These are phyloP conservation scores for Malassezia pachydermatis DNA, from an alignment of 1,284 basidiomycete genomes.

Conservation along the genomic window DNA sequence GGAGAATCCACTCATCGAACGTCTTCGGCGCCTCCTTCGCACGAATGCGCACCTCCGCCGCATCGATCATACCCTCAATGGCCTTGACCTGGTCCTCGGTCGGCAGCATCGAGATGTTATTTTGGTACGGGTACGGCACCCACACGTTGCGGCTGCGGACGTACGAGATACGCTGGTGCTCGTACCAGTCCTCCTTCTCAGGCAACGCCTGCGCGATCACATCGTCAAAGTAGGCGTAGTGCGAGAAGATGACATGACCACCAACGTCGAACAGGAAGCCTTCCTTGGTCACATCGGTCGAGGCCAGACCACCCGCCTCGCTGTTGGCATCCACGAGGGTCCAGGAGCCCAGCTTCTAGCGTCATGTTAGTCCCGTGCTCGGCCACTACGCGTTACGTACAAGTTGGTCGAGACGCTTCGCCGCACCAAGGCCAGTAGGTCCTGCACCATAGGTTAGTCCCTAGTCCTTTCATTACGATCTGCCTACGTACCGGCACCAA, in stretches of 20 bases:
- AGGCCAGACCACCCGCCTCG: slow-evolving; percentile 53
- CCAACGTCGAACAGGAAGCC: slow-evolving; percentile 55
- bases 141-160: slow-evolving; percentile 52
- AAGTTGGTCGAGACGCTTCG: slow-evolving; percentile 53
- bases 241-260: slow-evolving; percentile 55
- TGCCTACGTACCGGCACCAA: slow-evolving; percentile 36
- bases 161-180: slow-evolving; percentile 54
- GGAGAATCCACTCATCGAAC: slow-evolving; percentile 53
- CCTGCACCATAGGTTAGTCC: slow-evolving; percentile 3
- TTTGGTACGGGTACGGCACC: slow-evolving; percentile 53
- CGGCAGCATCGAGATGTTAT: slow-evolving; percentile 53
- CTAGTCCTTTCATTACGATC: too few relatives aligned
- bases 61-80: slow-evolving; percentile 53
- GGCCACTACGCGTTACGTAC: slow-evolving; percentile 28
- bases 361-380: too few relatives aligned
- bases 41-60: slow-evolving; percentile 44
- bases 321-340: slow-evolving; percentile 50
- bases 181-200: slow-evolving; percentile 51
- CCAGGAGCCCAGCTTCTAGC: slow-evolving; percentile 50
- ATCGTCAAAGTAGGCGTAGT: slow-evolving; percentile 55
- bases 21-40: slow-evolving; percentile 48
- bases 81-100: slow-evolving; percentile 52
- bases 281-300: slow-evolving; percentile 52
- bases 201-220: slow-evolving; percentile 52
- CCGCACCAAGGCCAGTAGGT: slow-evolving; percentile 53